Conservation (phyloP, 768 basidiomycete species). For the Ephemerocybe angulata region DNA sequence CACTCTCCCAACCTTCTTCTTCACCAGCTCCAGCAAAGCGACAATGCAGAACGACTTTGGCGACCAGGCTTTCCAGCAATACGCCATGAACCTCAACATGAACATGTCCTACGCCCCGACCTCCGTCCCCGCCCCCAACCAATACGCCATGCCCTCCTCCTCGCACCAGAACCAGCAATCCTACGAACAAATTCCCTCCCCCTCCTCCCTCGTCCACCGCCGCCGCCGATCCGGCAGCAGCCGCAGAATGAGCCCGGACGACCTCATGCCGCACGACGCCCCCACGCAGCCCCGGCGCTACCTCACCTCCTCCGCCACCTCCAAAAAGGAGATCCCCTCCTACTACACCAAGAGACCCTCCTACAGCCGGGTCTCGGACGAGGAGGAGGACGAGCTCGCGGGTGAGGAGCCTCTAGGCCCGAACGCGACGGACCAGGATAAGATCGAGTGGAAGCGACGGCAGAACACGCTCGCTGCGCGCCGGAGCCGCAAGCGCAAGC, state of each 20-base stretch:
- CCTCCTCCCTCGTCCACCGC: background rate
- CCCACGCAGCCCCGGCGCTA: constrained; percentile 82
- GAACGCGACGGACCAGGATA: constrained; percentile 52
- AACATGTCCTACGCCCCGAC: background rate
- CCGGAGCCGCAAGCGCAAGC: constrained; percentile 70
- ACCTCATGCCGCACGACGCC: constrained; percentile 67
- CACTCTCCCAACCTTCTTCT: too few relatives aligned
- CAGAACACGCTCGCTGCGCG: constrained; percentile 87
- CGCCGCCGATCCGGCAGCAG: constrained; percentile 36
- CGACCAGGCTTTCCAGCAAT: constrained; percentile 15
- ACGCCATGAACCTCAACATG: constrained; percentile 18
- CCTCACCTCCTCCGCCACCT: constrained; percentile 66
- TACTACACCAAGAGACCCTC: constrained; percentile 58
- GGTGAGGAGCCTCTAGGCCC: constrained; percentile 36
- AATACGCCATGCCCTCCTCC: constrained; percentile 10
- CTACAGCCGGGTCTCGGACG: constrained; percentile 38
- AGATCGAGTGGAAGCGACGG: constrained; percentile 73
- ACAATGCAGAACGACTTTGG: constrained; percentile 21
- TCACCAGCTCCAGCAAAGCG: too few relatives aligned
- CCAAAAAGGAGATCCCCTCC: constrained; percentile 73
- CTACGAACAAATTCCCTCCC: background rate
- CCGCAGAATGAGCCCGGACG: constrained; percentile 55
- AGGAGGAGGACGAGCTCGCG: constrained; percentile 51
- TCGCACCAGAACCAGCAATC: background rate
- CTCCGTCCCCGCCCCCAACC: constrained; percentile 10